phyloP scores from a whole-genome alignment of 306 rosid genomes.

The Hippophae tibetana region DNA sequence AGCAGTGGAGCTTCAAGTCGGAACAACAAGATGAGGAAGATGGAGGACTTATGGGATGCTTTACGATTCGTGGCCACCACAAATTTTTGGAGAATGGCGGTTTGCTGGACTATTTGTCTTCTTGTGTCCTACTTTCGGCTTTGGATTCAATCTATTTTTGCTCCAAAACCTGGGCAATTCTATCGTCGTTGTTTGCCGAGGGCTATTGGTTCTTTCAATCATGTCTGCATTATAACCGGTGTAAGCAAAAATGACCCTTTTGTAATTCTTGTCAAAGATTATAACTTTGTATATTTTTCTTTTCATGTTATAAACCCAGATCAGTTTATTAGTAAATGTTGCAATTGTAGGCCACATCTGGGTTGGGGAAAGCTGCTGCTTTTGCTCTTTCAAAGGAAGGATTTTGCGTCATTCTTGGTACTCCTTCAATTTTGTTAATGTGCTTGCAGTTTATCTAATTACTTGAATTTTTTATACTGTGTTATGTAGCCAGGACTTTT shows the following conservation, averaged over 20 bases:
- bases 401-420: conserved; percentile 66
- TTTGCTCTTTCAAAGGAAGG: conserved; percentile 58
- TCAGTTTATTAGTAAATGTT: too few species aligned
- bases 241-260: conserved; percentile 24
- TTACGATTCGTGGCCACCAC: conserved; percentile 30
- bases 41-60: conserved; percentile 25
- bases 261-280: not conserved
- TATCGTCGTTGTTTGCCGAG: conserved; percentile 34
- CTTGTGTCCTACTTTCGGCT: conserved; percentile 38
- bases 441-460: not conserved
- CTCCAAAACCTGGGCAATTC: conserved; percentile 13
- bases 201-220: conserved; percentile 16
- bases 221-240: conserved; percentile 78
- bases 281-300: not conserved
- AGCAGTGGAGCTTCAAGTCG: not conserved
- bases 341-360: conserved; percentile 72
- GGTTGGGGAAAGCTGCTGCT: conserved; percentile 74
- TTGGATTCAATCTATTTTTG: conserved; percentile 18
- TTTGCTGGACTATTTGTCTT: conserved; percentile 45
- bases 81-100: conserved; percentile 68
- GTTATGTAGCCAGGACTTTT: too few species aligned
- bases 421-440: conserved; percentile 2
- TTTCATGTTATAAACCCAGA: not conserved
- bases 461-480: not conserved
- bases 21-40: conserved; percentile 1